These are phyloP conservation scores for Protoeuglena noctilucae DNA, from an alignment of 139 green algal species.

Conservation along the genomic window DNA sequence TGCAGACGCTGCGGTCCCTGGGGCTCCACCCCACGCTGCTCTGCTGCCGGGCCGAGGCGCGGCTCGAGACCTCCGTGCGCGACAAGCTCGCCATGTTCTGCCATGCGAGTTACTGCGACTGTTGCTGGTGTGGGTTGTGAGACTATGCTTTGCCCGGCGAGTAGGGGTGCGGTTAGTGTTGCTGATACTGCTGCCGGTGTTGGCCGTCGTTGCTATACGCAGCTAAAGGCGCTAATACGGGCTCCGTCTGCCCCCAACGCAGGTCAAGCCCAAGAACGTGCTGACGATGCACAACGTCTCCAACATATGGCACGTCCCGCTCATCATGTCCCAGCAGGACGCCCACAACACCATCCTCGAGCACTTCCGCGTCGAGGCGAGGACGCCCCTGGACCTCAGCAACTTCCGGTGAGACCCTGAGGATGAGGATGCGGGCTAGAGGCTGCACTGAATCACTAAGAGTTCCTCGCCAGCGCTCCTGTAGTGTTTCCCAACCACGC, in stretches of 20 bases:
- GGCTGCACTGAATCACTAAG: no score
- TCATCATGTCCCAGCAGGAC: slow-evolving; percentile 61
- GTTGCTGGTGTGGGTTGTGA: no score
- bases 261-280: slow-evolving; percentile 32
- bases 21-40: slow-evolving; percentile 80
- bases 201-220: no score
- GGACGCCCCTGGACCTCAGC: slow-evolving; percentile 39
- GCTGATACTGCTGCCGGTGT: no score
- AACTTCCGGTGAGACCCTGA: slow-evolving; percentile 36
- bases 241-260: no score
- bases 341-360: slow-evolving; percentile 52
- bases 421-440: no score
- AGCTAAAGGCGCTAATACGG: no score
- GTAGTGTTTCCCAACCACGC: no score
- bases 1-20: slow-evolving; percentile 73
- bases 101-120: no score
- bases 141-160: no score
- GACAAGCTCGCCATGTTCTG: slow-evolving; percentile 93
- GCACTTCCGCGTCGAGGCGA: slow-evolving; percentile 37
- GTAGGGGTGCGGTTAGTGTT: no score
- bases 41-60: slow-evolving; percentile 60
- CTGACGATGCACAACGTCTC: slow-evolving; percentile 89
- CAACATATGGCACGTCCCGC: slow-evolving; percentile 96
- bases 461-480: no score
- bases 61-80: slow-evolving; percentile 54